Conservation (phyloP, 306 rosid genomes). For the Cicer pinnatifidum region DNA sequence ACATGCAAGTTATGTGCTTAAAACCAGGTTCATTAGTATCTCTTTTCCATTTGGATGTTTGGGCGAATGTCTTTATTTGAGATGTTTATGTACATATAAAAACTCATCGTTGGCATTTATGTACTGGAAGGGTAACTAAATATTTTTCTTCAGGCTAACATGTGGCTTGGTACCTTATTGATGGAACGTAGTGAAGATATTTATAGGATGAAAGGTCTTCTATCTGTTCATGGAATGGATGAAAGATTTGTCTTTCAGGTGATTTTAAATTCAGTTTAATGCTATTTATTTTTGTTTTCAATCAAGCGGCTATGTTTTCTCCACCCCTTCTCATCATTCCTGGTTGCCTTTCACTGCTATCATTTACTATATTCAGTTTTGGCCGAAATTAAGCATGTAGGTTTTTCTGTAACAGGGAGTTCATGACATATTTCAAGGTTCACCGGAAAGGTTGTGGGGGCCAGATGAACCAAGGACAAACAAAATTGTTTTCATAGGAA, state of each 20-base stretch:
- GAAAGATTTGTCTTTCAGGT: constrained; percentile 99
- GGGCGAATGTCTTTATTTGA: constrained; percentile 4
- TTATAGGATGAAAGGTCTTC: constrained; percentile 93
- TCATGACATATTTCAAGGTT: constrained; percentile 97
- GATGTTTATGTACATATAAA: constrained; percentile 21
- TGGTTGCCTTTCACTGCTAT: constrained; percentile 2
- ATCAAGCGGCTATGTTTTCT: constrained; percentile 5
- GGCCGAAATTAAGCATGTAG: background rate
- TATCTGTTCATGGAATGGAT: constrained; percentile 87
- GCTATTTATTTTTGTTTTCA: constrained; percentile 1
- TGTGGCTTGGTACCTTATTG: constrained; percentile 88
- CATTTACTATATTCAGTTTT: background rate
- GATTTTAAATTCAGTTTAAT: constrained; percentile 25
- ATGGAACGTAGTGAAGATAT: constrained; percentile 89
- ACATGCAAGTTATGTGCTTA: constrained; percentile 17
- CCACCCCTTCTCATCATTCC: background rate
- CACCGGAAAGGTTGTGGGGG: constrained; percentile 94
- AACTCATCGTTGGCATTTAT: constrained; percentile 18
- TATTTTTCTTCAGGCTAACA: constrained; percentile 69
- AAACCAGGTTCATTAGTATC: constrained; percentile 27
- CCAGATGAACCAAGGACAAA: constrained; percentile 74
- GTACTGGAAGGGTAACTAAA: constrained; percentile 1
- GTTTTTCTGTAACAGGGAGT: constrained; percentile 72
- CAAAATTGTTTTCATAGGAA: constrained; percentile 93
- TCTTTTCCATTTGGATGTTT: constrained; percentile 24